phyloP scores from a whole-genome alignment of 805 yeast genomes.

The Lachancea nothofagi region DNA sequence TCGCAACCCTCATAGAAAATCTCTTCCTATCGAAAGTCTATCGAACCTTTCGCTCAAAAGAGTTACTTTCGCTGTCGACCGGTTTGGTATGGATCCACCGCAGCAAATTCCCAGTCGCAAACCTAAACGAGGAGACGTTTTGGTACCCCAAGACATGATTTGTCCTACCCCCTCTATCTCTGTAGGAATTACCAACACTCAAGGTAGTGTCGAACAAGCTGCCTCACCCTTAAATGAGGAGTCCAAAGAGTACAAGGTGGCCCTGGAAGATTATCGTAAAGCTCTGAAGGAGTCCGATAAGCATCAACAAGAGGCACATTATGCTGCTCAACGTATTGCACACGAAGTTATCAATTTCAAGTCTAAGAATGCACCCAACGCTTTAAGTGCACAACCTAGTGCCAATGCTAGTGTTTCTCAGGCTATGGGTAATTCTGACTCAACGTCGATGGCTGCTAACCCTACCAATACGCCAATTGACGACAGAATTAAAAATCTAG shows the following conservation, averaged over 20 bases:
- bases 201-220: conserved; percentile 13
- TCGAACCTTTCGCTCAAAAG: conserved; percentile 42
- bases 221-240: conserved; percentile 34
- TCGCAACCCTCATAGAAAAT: conserved; percentile 39
- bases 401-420: neutral
- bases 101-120: conserved; percentile 87
- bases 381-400: neutral
- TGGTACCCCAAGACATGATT: conserved; percentile 59
- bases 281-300: conserved; percentile 57
- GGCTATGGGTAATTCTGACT: neutral
- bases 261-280: conserved; percentile 52
- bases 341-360: conserved; percentile 52
- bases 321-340: conserved; percentile 64
- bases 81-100: conserved; percentile 76
- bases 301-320: conserved; percentile 73
- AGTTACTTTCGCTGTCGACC: conserved; percentile 73
- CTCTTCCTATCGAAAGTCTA: conserved; percentile 31
- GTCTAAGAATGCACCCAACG: conserved; percentile 4
- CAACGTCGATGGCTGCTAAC: too few relatives aligned
- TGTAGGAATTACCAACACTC: conserved; percentile 57
- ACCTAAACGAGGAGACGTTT: conserved; percentile 76
- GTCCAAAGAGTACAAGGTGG: conserved; percentile 45
- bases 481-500: conserved; percentile 34
- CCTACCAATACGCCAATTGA: conserved; percentile 12
- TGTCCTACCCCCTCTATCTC: conserved; percentile 58